These are phyloP conservation scores for Syzygium aromaticum DNA, from an alignment of 345 rosid genomes.

Conservation along the genomic window DNA sequence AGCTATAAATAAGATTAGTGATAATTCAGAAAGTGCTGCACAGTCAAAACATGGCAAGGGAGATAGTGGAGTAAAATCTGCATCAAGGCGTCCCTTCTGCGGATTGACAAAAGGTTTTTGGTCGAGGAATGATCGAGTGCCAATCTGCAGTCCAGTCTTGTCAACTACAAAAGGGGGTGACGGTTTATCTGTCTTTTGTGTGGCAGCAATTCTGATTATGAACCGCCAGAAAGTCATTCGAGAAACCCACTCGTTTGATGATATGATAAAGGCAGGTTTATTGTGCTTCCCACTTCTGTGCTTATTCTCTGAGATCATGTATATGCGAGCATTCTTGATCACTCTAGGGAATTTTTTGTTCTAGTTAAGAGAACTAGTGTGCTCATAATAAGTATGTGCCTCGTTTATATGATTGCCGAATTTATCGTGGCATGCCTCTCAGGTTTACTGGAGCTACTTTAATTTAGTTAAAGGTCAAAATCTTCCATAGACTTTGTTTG, in stretches of 20 bases:
- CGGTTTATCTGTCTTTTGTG: slow-evolving; percentile 81
- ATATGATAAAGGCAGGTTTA: slow-evolving; percentile 75
- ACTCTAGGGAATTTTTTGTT: neutral
- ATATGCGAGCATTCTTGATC: neutral
- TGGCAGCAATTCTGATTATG: slow-evolving; percentile 78
- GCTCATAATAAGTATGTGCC: neutral
- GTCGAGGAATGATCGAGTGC: slow-evolving; percentile 51
- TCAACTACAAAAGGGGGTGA: slow-evolving; percentile 57
- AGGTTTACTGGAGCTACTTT: neutral
- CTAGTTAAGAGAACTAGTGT: neutral
- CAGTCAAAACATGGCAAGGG: slow-evolving; percentile 32
- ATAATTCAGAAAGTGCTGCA: slow-evolving; percentile 24
- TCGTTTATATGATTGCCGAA: neutral
- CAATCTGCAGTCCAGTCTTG: slow-evolving; percentile 34
- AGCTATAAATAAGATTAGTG: slow-evolving; percentile 25
- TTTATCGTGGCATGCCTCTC: neutral
- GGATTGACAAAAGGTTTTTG: slow-evolving; percentile 66
- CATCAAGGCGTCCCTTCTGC: slow-evolving; percentile 51
- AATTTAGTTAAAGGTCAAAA: neutral
- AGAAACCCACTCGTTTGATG: slow-evolving; percentile 82
- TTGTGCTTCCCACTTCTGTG: neutral
- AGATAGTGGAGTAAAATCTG: slow-evolving; percentile 39
- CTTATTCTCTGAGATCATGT: neutral
- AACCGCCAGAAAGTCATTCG: slow-evolving; percentile 79
- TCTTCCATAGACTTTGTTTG: neutral